Conservation (phyloP, 768 basidiomycete species). For the Pleurotus cornucopiae region DNA sequence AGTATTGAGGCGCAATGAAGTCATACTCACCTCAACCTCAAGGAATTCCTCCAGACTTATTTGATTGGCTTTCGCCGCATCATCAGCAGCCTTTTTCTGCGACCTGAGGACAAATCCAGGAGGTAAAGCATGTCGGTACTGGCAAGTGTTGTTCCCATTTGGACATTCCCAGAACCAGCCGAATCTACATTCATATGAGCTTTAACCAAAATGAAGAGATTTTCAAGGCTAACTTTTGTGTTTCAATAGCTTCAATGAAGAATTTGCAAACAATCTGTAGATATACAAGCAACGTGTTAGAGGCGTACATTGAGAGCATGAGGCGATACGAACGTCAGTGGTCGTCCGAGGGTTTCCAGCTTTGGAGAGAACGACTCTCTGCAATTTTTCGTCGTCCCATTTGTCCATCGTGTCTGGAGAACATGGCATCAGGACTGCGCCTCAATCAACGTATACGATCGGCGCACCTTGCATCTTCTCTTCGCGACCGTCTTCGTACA, state of each 20-base stretch:
- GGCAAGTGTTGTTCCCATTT: constrained; percentile 74
- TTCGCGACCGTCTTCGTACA: constrained; percentile 86
- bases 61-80: constrained; percentile 81
- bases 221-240: constrained; percentile 54
- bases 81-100: constrained; percentile 87
- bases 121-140: constrained; percentile 93
- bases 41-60: constrained; percentile 97
- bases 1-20: constrained; percentile 1
- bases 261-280: constrained; percentile 92
- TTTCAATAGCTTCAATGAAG: constrained; percentile 96
- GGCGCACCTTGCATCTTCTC: constrained; percentile 69
- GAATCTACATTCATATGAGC: constrained; percentile 38
- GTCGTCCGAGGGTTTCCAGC: constrained; percentile 87
- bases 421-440: neutral
- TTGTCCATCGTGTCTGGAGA: constrained; percentile 89
- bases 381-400: constrained; percentile 95
- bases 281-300: neutral
- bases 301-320: neutral
- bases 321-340: constrained; percentile 63
- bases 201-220: neutral
- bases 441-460: neutral
- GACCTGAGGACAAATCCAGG: constrained; percentile 95
- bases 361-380: constrained; percentile 82
- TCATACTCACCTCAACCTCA: constrained; percentile 79
- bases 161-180: constrained; percentile 98